phyloP scores from a whole-genome alignment of 1,284 basidiomycete genomes.

The Tylopilus sp. region DNA sequence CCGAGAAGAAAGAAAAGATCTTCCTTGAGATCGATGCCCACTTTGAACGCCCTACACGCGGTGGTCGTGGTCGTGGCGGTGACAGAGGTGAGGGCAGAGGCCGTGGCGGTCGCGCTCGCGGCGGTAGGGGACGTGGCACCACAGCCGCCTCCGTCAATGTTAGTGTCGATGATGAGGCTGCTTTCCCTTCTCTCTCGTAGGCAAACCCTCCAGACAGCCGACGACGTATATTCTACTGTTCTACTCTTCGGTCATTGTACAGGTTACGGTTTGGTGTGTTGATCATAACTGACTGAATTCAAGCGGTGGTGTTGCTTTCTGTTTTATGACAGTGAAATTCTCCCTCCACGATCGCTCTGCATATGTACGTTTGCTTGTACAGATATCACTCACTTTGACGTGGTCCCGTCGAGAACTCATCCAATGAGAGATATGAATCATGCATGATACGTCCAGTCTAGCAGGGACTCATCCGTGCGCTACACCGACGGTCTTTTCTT shows the following conservation, averaged over 20 bases:
- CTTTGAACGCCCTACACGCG: slow-evolving; percentile 68
- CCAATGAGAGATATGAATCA: not conserved
- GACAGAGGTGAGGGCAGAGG: slow-evolving; percentile 38
- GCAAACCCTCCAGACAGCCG: slow-evolving; percentile 9
- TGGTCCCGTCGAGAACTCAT: not conserved
- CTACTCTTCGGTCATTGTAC: slow-evolving; percentile 7
- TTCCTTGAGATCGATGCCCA: slow-evolving; percentile 75
- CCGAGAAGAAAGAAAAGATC: slow-evolving; percentile 77
- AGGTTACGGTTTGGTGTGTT: slow-evolving; percentile 10
- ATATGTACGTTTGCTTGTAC: slow-evolving; percentile 20
- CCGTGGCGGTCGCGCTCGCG: slow-evolving; percentile 45
- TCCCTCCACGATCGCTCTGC: not conserved
- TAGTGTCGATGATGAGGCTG: slow-evolving; percentile 73
- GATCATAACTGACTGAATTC: slow-evolving; percentile 12
- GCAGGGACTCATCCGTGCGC: too few relatives aligned
- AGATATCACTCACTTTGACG: slow-evolving; percentile 3
- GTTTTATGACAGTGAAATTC: slow-evolving; percentile 16
- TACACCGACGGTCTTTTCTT: slow-evolving; percentile 1
- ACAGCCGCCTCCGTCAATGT: slow-evolving; percentile 39
- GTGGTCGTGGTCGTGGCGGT: slow-evolving; percentile 45
- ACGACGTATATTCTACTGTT: slow-evolving; percentile 5
- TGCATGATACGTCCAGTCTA: too few relatives aligned
- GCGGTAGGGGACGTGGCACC: slow-evolving; percentile 36
- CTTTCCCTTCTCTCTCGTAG: slow-evolving; percentile 81
- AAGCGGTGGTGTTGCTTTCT: slow-evolving; percentile 7